Evolutionary conservation across 1,139 yeast species (phyloP), one percentile per base, ranked within the genome.

Genomic region (Suhomyces anneliseae): DNA sequence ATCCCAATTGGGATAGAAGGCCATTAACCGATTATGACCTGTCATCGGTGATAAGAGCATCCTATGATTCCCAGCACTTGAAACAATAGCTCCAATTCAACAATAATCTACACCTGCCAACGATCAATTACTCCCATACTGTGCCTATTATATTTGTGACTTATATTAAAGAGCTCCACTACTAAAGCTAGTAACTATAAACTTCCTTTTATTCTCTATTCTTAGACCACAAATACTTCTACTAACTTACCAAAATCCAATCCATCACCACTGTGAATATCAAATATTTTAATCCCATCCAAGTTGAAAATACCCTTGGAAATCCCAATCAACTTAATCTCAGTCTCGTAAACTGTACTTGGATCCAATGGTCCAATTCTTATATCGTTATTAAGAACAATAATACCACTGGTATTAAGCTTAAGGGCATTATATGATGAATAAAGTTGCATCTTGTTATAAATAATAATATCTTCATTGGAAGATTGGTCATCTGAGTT

Each of bases 231-330:
- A 51, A 85, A 79, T 1, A 88, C 87, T 57, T 87, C 92, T 19
- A 87, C 72, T 44, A 87, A 66, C 51, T 81, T 78, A 1, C 90
- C 92, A 59, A 88, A 85, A 53, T 84, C 92, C 54, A 84, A 74
- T 1, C 83, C 81, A 52, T 87, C 93, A 3, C 93, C 90, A 27
- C 83, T 76, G 36, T 62, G 62, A 9, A 82, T 69, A 58, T 88
- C 95, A 44, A 83, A 76, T 8, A 88, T 70, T 48, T 79, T 79
- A 14, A 86, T 74, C 2, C 90, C 92, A 48, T 80, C 83, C 32
- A 88, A 67, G 42, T 81, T 80, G 60, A 78, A 83, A 8, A 84
- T 76, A 0, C 95, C 96, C 51, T 77, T 72, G 34, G 82, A 77
- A 8, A 86, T 67, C 0, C 90, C 92, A 47, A 85, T 68, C 45